phyloP scores from a whole-genome alignment of 202 grass and related monocot species.

The Digitaria exilis region DNA sequence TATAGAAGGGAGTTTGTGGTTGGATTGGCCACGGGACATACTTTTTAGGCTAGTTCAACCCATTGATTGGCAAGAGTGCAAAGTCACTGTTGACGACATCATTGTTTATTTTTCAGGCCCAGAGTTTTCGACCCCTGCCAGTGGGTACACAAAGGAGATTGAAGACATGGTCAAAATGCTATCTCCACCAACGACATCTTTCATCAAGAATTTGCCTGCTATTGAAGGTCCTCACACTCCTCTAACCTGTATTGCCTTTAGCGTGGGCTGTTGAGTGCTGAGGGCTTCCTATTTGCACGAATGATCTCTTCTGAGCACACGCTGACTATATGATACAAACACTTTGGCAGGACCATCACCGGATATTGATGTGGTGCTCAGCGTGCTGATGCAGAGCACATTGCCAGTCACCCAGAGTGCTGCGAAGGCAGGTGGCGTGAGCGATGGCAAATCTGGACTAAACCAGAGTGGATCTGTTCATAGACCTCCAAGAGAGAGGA shows the following conservation, averaged over 20 bases:
- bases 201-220: slow-evolving; percentile 80
- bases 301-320: not conserved
- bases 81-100: not conserved
- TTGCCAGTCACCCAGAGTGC: slow-evolving; percentile 43
- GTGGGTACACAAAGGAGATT: slow-evolving; percentile 60
- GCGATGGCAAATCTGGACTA: slow-evolving; percentile 52
- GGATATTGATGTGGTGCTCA: slow-evolving; percentile 78
- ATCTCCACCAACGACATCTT: slow-evolving; percentile 54
- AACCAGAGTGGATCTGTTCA: slow-evolving; percentile 76
- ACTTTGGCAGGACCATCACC: slow-evolving; percentile 66
- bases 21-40: not conserved
- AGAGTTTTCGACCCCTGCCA: slow-evolving; percentile 52
- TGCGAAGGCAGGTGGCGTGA: slow-evolving; percentile 53
- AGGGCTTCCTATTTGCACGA: slow-evolving; percentile 10
- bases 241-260: not conserved
- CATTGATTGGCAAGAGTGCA: not conserved
- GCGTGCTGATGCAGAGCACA: slow-evolving; percentile 70
- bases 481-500: slow-evolving; percentile 65
- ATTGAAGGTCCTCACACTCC: slow-evolving; percentile 64
- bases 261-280: not conserved
- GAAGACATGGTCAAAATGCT: slow-evolving; percentile 80
- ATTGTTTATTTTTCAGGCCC: slow-evolving; percentile 52
- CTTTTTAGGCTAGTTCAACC: not conserved
- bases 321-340: not conserved
- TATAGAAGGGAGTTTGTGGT: too few relatives aligned